Evolutionary conservation across 495 filamentous ascomycete genomes (phyloP).

Genomic region (Daldinia decipiens): DNA sequence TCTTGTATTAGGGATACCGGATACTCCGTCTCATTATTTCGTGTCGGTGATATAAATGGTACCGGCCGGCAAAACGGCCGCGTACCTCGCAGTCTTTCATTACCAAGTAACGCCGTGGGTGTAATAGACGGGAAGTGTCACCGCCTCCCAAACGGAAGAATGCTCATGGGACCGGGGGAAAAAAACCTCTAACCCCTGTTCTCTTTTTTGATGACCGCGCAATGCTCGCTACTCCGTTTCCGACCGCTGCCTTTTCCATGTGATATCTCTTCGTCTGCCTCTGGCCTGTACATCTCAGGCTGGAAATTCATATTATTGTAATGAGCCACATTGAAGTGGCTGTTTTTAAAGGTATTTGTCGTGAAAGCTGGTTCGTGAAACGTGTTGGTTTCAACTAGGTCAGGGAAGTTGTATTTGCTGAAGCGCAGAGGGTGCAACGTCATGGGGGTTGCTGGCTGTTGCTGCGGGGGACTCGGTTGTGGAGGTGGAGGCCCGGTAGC

Average conservation of each 20-base stretch:
- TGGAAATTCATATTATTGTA: slow-evolving; percentile 88
- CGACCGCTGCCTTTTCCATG: slow-evolving; percentile 45
- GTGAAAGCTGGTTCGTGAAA: slow-evolving; percentile 61
- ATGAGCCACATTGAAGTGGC: slow-evolving; percentile 83
- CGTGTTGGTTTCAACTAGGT: slow-evolving; percentile 52
- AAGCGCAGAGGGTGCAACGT: slow-evolving; percentile 56
- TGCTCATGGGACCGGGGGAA: slow-evolving; percentile 34
- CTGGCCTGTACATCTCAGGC: slow-evolving; percentile 69
- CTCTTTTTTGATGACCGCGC: slow-evolving; percentile 50
- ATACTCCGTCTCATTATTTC: slow-evolving; percentile 44
- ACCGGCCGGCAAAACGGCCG: slow-evolving; percentile 33
- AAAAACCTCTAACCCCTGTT: slow-evolving; percentile 43
- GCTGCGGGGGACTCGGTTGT: slow-evolving; percentile 50
- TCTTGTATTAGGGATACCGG: slow-evolving; percentile 26
- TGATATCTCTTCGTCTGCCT: slow-evolving; percentile 53
- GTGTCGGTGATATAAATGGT: slow-evolving; percentile 41
- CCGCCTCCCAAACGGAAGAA: slow-evolving; percentile 47
- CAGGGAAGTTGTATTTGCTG: slow-evolving; percentile 58
- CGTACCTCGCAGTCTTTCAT: slow-evolving; percentile 40
- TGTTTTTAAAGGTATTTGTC: slow-evolving; percentile 67
- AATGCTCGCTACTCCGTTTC: slow-evolving; percentile 55
- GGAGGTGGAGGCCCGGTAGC: slow-evolving; percentile 45
- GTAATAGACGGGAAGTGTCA: slow-evolving; percentile 36
- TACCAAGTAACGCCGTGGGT: slow-evolving; percentile 42
- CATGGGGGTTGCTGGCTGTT: slow-evolving; percentile 38